phyloP scores from a whole-genome alignment of 495 filamentous ascomycete species.

The Evernia prunastri region DNA sequence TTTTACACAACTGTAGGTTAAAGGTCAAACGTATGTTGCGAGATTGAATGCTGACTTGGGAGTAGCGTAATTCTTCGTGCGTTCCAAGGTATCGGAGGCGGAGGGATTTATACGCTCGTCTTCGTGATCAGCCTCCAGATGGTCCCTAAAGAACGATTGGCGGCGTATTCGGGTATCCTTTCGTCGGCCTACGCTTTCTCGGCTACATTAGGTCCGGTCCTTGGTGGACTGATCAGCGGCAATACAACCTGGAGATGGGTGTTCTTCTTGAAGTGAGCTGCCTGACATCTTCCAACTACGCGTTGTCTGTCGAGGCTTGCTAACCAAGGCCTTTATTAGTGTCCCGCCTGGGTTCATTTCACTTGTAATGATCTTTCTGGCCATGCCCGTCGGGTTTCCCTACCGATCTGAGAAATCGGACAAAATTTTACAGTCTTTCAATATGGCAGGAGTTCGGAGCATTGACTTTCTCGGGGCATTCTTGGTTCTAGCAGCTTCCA shows the following conservation, averaged over 20 bases:
- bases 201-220: slow-evolving; percentile 35
- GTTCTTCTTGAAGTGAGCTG: slow-evolving; percentile 33
- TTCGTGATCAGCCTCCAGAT: slow-evolving; percentile 44
- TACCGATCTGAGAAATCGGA: slow-evolving; percentile 4
- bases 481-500: slow-evolving; percentile 43
- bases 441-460: slow-evolving; percentile 6
- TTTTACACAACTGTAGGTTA: slow-evolving; percentile 47
- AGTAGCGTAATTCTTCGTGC: slow-evolving; percentile 48
- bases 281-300: slow-evolving; percentile 31
- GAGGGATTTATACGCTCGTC: slow-evolving; percentile 48
- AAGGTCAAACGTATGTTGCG: background rate
- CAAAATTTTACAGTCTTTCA: background rate
- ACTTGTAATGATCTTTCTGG: slow-evolving; percentile 39
- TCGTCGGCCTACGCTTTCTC: slow-evolving; percentile 29
- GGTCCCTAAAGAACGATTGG: slow-evolving; percentile 43
- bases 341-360: background rate
- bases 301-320: slow-evolving; percentile 16
- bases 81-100: slow-evolving; percentile 53
- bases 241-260: slow-evolving; percentile 39
- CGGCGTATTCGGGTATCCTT: slow-evolving; percentile 41
- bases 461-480: slow-evolving; percentile 48
- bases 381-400: slow-evolving; percentile 22
- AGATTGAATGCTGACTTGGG: background rate
- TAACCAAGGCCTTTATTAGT: background rate
- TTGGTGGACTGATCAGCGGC: slow-evolving; percentile 37